Evolutionary conservation across 805 yeast species (phyloP).

Genomic region (Starmerella gropengiesseri): DNA sequence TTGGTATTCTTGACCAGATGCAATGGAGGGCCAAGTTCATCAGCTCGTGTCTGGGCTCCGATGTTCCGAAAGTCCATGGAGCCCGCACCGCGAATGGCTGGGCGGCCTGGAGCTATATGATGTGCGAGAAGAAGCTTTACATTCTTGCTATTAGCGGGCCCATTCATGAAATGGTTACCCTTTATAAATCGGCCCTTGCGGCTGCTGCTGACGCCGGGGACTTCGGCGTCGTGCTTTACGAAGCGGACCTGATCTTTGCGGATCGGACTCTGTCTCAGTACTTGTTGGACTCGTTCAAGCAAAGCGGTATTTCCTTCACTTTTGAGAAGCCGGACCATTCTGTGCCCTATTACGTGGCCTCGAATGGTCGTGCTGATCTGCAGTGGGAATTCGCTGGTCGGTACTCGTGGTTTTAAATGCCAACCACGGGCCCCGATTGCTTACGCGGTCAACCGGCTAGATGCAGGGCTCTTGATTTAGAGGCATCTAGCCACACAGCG

Average conservation of each 20-base stretch:
- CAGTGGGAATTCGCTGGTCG: slow-evolving; percentile 17
- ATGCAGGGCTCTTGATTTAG: not conserved
- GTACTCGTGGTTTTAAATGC: slow-evolving; percentile 16
- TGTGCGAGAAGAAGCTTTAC: slow-evolving; percentile 11
- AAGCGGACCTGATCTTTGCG: slow-evolving; percentile 13
- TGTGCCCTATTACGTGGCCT: slow-evolving; percentile 13
- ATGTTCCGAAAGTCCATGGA: slow-evolving; percentile 11
- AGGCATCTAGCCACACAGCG: slow-evolving; percentile 19
- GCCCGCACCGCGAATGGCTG: slow-evolving; percentile 14
- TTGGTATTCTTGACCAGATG: slow-evolving; percentile 17
- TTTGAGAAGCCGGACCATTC: slow-evolving; percentile 11
- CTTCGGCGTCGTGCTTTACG: slow-evolving; percentile 16
- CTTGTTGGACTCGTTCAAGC: slow-evolving; percentile 9
- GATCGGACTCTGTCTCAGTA: slow-evolving; percentile 13
- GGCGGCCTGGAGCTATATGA: slow-evolving; percentile 15
- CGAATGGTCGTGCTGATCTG: slow-evolving; percentile 1
- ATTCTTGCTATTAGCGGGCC: slow-evolving; percentile 16
- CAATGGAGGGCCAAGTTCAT: slow-evolving; percentile 16
- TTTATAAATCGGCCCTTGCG: slow-evolving; percentile 10
- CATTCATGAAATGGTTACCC: slow-evolving; percentile 12
- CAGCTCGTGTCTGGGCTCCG: slow-evolving; percentile 1
- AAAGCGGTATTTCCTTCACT: slow-evolving; percentile 7
- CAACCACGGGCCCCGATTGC: not conserved
- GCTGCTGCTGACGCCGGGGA: slow-evolving; percentile 14
- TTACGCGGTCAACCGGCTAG: not conserved